Evolutionary conservation across 345 rosid species (phyloP).

Genomic region (Rhodamnia rubescens): DNA sequence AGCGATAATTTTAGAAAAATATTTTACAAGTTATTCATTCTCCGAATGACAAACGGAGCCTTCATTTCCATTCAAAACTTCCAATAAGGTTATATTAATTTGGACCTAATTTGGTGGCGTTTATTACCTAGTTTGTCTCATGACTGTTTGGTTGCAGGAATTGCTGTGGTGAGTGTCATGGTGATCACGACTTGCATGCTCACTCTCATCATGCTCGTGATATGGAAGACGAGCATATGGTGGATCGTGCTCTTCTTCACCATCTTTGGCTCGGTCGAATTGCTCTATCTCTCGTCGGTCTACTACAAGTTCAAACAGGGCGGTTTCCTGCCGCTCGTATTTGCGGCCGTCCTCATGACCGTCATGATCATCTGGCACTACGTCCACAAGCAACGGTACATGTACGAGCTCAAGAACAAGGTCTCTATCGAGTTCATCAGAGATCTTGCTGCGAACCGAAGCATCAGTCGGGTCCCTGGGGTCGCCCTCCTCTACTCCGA

Average conservation of each 20-base stretch:
- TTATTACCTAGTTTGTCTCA: not conserved
- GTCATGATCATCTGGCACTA: conserved; percentile 69
- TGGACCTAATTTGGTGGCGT: not conserved
- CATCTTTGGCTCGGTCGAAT: conserved; percentile 25
- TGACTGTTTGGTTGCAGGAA: conserved; percentile 17
- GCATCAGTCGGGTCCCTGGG: conserved; percentile 44
- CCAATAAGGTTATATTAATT: not conserved
- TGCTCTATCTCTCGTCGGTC: conserved; percentile 33
- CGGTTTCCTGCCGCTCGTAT: conserved; percentile 45
- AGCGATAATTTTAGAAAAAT: not conserved
- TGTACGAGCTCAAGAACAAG: conserved; percentile 52
- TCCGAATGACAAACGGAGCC: not conserved
- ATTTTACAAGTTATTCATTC: not conserved
- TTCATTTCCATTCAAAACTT: not conserved
- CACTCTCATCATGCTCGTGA: conserved; percentile 57
- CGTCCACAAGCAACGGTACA: conserved; percentile 34
- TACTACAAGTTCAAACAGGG: conserved; percentile 52
- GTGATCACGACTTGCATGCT: conserved; percentile 50
- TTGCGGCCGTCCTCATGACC: conserved; percentile 26
- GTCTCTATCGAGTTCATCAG: conserved; percentile 29
- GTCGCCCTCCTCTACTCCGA: conserved; percentile 65
- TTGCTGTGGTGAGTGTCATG: conserved; percentile 65
- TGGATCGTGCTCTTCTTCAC: conserved; percentile 30
- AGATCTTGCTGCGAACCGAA: conserved; percentile 21
- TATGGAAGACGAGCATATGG: conserved; percentile 48